Conservation (phyloP, 345 rosid species). For the Eutrema japonicum region DNA sequence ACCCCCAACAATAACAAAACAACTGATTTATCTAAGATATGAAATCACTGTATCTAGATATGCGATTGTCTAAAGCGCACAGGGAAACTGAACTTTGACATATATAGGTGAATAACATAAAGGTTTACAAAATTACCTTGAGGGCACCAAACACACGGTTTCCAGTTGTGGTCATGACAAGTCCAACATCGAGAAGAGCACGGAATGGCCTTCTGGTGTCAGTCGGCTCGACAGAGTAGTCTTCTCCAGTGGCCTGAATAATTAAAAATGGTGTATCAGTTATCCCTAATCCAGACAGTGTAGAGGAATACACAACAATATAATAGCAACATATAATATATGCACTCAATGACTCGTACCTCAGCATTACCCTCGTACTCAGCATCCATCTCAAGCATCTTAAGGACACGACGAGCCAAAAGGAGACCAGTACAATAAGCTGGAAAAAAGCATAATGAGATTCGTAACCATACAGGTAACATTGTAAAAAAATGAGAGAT, state of each 20-base stretch:
- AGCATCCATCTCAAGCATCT: conserved; percentile 41
- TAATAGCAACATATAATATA: background rate
- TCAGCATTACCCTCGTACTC: conserved; percentile 36
- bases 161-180: conserved; percentile 37
- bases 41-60: background rate
- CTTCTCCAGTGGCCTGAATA: conserved; percentile 79
- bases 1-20: background rate
- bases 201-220: conserved; percentile 39
- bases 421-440: conserved; percentile 40
- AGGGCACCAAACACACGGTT: conserved; percentile 44
- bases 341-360: conserved; percentile 6
- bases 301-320: background rate
- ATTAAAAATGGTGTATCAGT: background rate
- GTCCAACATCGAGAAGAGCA: conserved; percentile 42
- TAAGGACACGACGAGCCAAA: conserved; percentile 38
- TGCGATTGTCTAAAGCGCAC: background rate
- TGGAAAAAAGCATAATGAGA: background rate
- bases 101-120: background rate
- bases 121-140: conserved; percentile 23
- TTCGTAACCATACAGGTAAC: background rate
- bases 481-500: background rate
- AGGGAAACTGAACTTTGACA: background rate
- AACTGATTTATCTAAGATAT: background rate
- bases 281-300: background rate
- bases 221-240: conserved; percentile 77